A percentile compares a stretch with the other conserved stretches of the same genome.
phyloP scores from a whole-genome alignment of 345 rosid genomes.

The Psidium friedrichsthalianum region DNA sequence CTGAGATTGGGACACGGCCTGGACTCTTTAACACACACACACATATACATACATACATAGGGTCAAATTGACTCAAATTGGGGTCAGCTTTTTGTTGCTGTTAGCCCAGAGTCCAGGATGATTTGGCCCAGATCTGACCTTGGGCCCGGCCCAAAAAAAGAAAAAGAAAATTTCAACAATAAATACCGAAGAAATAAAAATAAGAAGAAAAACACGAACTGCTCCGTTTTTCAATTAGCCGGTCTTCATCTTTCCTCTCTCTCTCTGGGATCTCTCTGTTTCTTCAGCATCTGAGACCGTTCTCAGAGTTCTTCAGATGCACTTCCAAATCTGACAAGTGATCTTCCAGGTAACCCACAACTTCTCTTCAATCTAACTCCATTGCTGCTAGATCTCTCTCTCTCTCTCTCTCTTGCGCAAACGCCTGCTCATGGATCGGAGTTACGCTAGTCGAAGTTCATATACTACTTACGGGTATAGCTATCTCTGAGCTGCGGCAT shows the following conservation, averaged over 20 bases:
- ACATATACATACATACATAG: too few species aligned
- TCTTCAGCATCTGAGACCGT: background rate
- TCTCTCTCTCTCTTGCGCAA: background rate
- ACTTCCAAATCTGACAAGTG: background rate
- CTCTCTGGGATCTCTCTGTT: background rate
- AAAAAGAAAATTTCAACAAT: background rate
- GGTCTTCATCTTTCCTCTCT: background rate
- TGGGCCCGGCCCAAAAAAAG: background rate
- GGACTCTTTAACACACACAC: too few species aligned
- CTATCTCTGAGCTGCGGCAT: background rate
- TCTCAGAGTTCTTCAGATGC: background rate
- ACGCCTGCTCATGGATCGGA: background rate
- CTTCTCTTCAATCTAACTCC: background rate
- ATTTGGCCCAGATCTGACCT: background rate
- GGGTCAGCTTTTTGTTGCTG: background rate
- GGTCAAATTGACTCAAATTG: background rate
- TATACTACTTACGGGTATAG: background rate
- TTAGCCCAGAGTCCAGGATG: background rate
- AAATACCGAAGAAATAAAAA: background rate
- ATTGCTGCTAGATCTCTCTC: background rate
- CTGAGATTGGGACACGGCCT: too few species aligned
- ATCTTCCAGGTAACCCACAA: background rate
- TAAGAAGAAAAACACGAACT: background rate
- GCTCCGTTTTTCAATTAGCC: background rate
- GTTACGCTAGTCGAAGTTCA: background rate